Evolutionary conservation across 306 rosid genomes (phyloP), one percentile per base, ranked within the genome.

Genomic region (Quercus dentata): DNA sequence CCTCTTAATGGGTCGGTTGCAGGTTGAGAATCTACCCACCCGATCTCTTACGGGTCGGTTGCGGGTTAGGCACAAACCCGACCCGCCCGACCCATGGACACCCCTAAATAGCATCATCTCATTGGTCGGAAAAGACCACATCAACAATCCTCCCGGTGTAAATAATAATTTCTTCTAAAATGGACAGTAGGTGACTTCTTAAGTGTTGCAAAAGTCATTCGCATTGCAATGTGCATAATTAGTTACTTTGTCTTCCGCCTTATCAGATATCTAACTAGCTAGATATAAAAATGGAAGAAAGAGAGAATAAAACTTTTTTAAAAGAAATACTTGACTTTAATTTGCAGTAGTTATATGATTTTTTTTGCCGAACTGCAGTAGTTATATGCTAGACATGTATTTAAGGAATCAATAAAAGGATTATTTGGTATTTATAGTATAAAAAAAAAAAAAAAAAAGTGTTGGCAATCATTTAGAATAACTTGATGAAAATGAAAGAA

Each of bases 131-230:
- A 0, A 35, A 0, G 2, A 35, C 41, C 41, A 35, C 8, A 35
- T 35, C 41, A 35, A 35, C 0, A 35, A 0, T 35, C 2, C 0
- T 35, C 9, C 2, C 9, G 0, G 0, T 35, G 8, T 35, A 35
- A 35, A 35, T 35, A 35, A 35, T 35, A 35, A 35, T 35, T 35
- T 35, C 9, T 35, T 14, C 52, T 10, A 46, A 46, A 56, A 69
- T 56, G 63, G 74, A 56, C 59, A 67, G 63, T 56, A 70, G 7
- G 75, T 80, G 78, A 55, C 75, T 74, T 74, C 49, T 23, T 68
- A 8, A 68, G 65, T 49, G 55, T 5, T 74, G 67, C 61, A 74
- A 59, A 80, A 67, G 63, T 74, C 69, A 28, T 58, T 21, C 55
- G 57, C 70, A 74, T 38, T 57, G 69, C 14, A 38, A 13, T 18